Evolutionary conservation across 805 yeast species (phyloP).

Genomic region (Kodamaea kaohsiungensis): DNA sequence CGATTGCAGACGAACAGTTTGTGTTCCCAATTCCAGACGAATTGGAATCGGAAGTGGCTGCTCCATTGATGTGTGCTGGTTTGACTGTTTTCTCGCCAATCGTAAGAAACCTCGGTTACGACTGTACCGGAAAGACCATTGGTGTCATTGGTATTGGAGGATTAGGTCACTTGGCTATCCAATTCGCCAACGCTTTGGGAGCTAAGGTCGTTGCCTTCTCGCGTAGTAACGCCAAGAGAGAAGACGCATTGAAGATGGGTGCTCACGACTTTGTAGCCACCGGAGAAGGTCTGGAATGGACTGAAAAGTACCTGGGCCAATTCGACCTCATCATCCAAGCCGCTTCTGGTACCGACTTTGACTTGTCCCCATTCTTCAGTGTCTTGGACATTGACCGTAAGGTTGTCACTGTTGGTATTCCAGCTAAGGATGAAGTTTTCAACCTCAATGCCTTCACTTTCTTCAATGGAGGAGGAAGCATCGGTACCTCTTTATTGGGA

Average conservation of each 20-base stretch:
- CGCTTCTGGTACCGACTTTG: conserved; percentile 37
- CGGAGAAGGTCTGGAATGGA: conserved; percentile 35
- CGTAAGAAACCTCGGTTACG: conserved; percentile 39
- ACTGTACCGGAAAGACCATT: conserved; percentile 43
- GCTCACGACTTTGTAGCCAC: conserved; percentile 58
- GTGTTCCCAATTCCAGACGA: conserved; percentile 51
- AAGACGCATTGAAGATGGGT: conserved; percentile 54
- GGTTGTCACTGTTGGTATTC: conserved; percentile 30
- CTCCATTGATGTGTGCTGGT: conserved; percentile 61
- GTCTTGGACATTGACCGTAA: conserved; percentile 24
- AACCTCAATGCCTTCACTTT: conserved; percentile 23
- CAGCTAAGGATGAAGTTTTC: conserved; percentile 23
- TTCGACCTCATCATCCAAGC: conserved; percentile 52
- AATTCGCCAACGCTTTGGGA: conserved; percentile 61
- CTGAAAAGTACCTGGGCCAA: conserved; percentile 19
- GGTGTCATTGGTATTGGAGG: conserved; percentile 70
- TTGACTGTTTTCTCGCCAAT: conserved; percentile 55
- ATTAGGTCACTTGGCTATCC: conserved; percentile 63
- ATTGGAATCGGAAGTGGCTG: conserved; percentile 43
- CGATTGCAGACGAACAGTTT: conserved; percentile 44
- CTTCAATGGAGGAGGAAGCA: conserved; percentile 24
- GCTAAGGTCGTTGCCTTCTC: conserved; percentile 63
- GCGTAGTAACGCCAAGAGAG: conserved; percentile 50
- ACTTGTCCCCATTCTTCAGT: conserved; percentile 20
- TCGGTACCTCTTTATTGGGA: conserved; percentile 35